These are phyloP conservation scores for Saccharomyces hybrid DNA, from an alignment of 1,139 yeast species.

Conservation along the genomic window DNA sequence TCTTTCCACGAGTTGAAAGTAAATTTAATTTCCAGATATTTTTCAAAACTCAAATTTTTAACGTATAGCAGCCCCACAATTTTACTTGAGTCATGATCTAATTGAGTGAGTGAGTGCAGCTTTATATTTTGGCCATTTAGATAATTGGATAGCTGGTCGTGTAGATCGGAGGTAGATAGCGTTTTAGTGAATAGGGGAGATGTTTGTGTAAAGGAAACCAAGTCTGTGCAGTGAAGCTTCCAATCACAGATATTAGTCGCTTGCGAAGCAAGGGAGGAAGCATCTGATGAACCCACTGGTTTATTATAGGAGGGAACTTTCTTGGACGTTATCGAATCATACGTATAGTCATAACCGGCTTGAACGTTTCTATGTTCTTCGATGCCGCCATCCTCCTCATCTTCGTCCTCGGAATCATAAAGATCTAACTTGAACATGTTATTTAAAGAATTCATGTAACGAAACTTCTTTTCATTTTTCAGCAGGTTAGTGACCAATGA, in stretches of 20 bases:
- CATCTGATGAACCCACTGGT: neutral
- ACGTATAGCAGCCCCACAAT: conserved; percentile 24
- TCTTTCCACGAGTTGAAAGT: conserved; percentile 29
- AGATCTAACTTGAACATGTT: neutral
- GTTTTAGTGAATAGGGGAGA: neutral
- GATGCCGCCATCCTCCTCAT: conserved; percentile 4
- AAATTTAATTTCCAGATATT: conserved; percentile 27
- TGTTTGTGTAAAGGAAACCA: neutral
- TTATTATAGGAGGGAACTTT: neutral
- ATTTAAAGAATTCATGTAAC: neutral
- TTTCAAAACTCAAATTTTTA: conserved; percentile 28
- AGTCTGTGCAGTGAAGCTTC: conserved; percentile 9
- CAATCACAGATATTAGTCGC: conserved; percentile 6
- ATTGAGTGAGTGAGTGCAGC: conserved; percentile 20
- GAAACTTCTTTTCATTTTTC: conserved; percentile 9
- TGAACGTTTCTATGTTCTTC: conserved; percentile 7
- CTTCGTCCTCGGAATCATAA: neutral
- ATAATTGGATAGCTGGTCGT: conserved; percentile 14
- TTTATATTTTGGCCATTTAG: conserved; percentile 25
- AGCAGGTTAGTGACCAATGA: conserved; percentile 7
- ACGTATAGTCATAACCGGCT: neutral
- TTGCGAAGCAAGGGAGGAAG: neutral
- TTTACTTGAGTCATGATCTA: conserved; percentile 14
- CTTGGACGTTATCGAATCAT: neutral
- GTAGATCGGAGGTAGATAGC: conserved; percentile 2